Conservation (phyloP, 345 rosid genomes). For the Pistacia atlantica region DNA sequence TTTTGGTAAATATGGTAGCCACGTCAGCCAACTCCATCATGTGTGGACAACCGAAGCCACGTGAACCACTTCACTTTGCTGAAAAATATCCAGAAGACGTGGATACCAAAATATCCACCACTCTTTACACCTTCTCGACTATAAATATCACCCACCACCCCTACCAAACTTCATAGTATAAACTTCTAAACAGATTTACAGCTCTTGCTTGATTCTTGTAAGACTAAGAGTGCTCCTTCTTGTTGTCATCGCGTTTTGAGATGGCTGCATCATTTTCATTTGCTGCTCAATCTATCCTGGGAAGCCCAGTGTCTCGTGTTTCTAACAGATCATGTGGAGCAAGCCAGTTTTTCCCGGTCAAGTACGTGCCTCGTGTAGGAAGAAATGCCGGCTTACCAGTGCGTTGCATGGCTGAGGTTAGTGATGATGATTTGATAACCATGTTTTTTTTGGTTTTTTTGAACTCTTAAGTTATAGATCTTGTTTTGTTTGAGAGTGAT, state of each 20-base stretch:
- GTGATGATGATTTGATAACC: not conserved
- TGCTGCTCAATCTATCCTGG: constrained; percentile 46
- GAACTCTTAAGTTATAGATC: not conserved
- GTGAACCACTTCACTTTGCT: constrained; percentile 23
- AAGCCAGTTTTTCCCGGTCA: constrained; percentile 24
- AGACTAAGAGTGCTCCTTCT: not conserved
- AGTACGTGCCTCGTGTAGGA: constrained; percentile 19
- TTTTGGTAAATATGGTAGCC: constrained; percentile 22
- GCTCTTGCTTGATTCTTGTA: too few relatives aligned
- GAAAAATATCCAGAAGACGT: constrained; percentile 21
- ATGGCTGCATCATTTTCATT: constrained; percentile 44
- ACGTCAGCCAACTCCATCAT: constrained; percentile 27
- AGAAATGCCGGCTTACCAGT: constrained; percentile 34
- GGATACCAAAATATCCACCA: constrained; percentile 34
- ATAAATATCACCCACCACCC: not conserved
- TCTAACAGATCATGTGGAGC: constrained; percentile 23
- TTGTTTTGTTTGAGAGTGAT: not conserved
- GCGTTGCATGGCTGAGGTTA: constrained; percentile 52
- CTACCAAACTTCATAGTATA: too few relatives aligned
- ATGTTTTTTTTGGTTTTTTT: not conserved
- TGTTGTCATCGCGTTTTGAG: not conserved
- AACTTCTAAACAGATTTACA: too few relatives aligned
- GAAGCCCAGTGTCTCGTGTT: constrained; percentile 31
- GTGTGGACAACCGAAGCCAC: constrained; percentile 35
- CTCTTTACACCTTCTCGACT: not conserved